These are phyloP conservation scores for Bathelium albidoporum DNA, from an alignment of 495 filamentous ascomycete species.

Conservation along the genomic window DNA sequence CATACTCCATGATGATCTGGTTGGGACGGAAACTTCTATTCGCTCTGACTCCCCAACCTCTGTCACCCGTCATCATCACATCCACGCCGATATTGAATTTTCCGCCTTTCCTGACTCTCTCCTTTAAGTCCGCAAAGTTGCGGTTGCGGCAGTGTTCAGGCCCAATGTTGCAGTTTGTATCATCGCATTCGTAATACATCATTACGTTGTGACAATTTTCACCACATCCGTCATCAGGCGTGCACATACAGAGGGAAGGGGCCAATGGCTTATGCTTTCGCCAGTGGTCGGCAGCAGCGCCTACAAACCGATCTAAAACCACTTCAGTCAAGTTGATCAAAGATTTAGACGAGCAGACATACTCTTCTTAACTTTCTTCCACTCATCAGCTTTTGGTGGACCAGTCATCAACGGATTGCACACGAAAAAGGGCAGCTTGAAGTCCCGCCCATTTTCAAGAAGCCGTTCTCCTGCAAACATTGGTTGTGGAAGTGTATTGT, in stretches of 20 bases:
- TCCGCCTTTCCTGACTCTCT: slow-evolving; percentile 37
- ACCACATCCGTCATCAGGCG: slow-evolving; percentile 65
- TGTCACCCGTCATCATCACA: slow-evolving; percentile 78
- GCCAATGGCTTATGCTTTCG: slow-evolving; percentile 64
- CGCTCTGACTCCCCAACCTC: slow-evolving; percentile 82
- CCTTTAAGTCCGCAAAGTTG: slow-evolving; percentile 60
- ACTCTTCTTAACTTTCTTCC: slow-evolving; percentile 86
- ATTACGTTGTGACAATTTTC: slow-evolving; percentile 86
- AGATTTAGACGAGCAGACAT: slow-evolving; percentile 24
- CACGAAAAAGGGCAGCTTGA: slow-evolving; percentile 79
- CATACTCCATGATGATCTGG: slow-evolving; percentile 97
- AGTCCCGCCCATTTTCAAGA: slow-evolving; percentile 59
- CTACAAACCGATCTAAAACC: slow-evolving; percentile 72
- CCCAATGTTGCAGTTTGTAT: slow-evolving; percentile 73
- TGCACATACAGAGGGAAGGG: slow-evolving; percentile 73
- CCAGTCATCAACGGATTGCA: slow-evolving; percentile 76
- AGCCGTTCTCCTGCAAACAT: slow-evolving; percentile 49
- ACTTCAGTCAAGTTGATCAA: not conserved
- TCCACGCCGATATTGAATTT: slow-evolving; percentile 89
- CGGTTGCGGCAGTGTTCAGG: slow-evolving; percentile 68
- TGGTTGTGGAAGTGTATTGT: slow-evolving; percentile 49
- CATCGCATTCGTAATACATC: slow-evolving; percentile 96
- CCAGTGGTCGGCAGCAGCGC: slow-evolving; percentile 78
- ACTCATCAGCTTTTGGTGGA: slow-evolving; percentile 83
- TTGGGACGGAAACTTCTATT: slow-evolving; percentile 79